Evolutionary conservation across 129 eudicot genomes (phyloP).

Genomic region (Centaurea solstitialis): DNA sequence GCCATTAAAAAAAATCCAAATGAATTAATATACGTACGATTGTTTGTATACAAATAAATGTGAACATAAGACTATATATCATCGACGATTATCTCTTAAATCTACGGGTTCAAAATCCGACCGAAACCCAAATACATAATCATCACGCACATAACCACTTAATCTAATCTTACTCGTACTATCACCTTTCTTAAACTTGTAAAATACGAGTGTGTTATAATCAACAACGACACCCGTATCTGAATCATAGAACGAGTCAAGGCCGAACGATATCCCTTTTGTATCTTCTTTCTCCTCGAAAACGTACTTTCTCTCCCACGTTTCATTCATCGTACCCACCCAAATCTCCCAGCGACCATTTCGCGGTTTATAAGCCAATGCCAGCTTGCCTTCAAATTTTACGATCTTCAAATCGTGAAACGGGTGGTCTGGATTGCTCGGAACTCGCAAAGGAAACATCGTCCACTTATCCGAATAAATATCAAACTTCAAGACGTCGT

Average conservation of each 20-base stretch:
- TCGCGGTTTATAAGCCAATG: background rate
- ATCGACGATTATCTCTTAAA: background rate
- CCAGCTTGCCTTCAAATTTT: slow-evolving; percentile 13
- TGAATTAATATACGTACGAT: no score
- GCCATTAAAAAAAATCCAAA: no score
- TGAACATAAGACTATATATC: no score
- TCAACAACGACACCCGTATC: slow-evolving; percentile 8
- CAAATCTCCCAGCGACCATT: slow-evolving; percentile 8
- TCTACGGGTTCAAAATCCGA: slow-evolving; percentile 11
- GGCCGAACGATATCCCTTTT: background rate
- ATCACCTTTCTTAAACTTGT: background rate
- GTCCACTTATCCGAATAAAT: background rate
- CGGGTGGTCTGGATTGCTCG: background rate
- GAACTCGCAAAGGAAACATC: background rate
- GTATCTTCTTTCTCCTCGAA: background rate
- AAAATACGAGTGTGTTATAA: background rate
- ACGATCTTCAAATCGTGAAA: background rate
- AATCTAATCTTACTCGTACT: background rate
- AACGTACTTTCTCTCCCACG: background rate
- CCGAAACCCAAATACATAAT: background rate
- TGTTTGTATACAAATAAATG: no score
- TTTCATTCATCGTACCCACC: background rate
- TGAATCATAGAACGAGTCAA: background rate
- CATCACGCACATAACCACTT: background rate
- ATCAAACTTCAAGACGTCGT: slow-evolving; percentile 1